Evolutionary conservation across 306 rosid species (phyloP).

Genomic region (Dalbergia cochinchinensis): DNA sequence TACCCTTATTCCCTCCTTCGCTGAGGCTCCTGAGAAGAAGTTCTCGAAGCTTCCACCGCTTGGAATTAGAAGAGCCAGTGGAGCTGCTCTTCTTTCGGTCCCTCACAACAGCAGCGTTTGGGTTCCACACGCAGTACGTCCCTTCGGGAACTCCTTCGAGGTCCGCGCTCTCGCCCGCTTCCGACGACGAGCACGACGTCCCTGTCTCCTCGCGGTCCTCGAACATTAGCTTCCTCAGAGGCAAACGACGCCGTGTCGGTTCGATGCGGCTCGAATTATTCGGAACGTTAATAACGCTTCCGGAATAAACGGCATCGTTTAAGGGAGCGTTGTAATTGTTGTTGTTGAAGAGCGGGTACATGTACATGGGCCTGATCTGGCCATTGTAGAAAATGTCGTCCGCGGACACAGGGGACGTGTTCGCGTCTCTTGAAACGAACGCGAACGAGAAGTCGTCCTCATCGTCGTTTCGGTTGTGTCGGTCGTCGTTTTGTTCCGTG

Average conservation of each 20-base stretch:
- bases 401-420: constrained; percentile 63
- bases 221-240: constrained; percentile 78
- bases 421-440: constrained; percentile 53
- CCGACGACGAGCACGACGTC: constrained; percentile 62
- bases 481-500: background rate
- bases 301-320: constrained; percentile 35
- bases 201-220: constrained; percentile 71
- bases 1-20: constrained; percentile 61
- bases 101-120: constrained; percentile 34
- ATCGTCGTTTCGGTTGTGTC: background rate
- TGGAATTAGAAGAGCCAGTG: constrained; percentile 64
- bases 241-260: constrained; percentile 64
- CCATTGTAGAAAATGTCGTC: constrained; percentile 94
- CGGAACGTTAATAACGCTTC: background rate
- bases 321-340: background rate
- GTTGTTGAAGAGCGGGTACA: constrained; percentile 70
- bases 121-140: constrained; percentile 82
- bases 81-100: constrained; percentile 65
- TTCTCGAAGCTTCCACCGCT: constrained; percentile 78
- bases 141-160: constrained; percentile 56
- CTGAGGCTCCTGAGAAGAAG: constrained; percentile 67
- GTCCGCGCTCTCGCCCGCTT: constrained; percentile 64
- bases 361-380: constrained; percentile 74
- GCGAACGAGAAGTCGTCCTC: constrained; percentile 76
- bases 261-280: background rate